Evolutionary conservation across 2,329 filamentous ascomycete species (phyloP), one percentile per base, ranked within the genome.

Genomic region (Ampelomyces quisqualis): DNA sequence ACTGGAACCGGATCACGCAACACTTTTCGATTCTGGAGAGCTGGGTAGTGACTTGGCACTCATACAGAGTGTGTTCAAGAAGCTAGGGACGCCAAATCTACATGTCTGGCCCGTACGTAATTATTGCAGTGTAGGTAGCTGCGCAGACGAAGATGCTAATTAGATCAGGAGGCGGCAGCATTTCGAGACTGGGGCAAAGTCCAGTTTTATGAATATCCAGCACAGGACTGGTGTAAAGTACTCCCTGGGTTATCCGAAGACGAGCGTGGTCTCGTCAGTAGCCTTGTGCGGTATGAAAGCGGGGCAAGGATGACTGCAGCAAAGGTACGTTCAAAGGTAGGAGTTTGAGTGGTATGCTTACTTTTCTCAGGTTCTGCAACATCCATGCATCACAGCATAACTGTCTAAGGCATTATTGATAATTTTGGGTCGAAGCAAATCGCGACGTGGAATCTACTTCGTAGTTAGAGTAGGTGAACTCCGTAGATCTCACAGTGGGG

Each of bases 41-140:
- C 78, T 97, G 35, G 93, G 94, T 0, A 97, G 88, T 61, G 93
- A 98, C 69, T 75, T 98, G 26, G 87, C 88, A 0, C 74, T 98
- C 35, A 91, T 98, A 41, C 77, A 90, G 38, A 95, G 89, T 60
- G 91, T 97, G 23, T 97, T 98, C 71, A 84, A 87, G 69, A 94
- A 85, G 1, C 69, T 98, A 5, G 94, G 94, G 1, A 96, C 90
- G 1, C 93, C 93, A 0, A 86, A 85, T 30, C 69, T 76, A n/a
- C 74, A 84, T 37, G 81, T 75, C 0, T 98, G 93, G 93, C 93
- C 93, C 2, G 88, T 81, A 67, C 54, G 77, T 48, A 1, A 33
- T 9, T 33, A 14, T 20, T 22, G 3, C 18, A 24, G 3, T 29
- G 18, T 13, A 6, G 15, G n/a, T n/a, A n/a, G 0, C 28, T 29